These are phyloP conservation scores for Candida fluviatilis DNA, from an alignment of 805 yeast genomes.

Conservation along the genomic window DNA sequence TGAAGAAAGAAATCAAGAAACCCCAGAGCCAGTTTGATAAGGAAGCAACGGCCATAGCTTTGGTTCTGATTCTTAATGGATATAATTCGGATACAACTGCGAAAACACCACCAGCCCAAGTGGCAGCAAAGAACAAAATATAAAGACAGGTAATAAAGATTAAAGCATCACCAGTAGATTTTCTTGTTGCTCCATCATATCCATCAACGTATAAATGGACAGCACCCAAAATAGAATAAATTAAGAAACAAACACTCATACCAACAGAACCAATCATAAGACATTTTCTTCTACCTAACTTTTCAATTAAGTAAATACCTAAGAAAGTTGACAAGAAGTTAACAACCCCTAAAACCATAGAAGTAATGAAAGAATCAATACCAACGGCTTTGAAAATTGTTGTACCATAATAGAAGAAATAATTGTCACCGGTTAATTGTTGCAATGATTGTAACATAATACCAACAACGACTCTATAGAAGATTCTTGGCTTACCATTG, in stretches of 20 bases:
- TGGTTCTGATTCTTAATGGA: slow-evolving; percentile 61
- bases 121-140: slow-evolving; percentile 63
- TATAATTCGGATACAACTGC: slow-evolving; percentile 65
- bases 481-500: slow-evolving; percentile 60
- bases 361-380: slow-evolving; percentile 52
- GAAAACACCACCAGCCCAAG: slow-evolving; percentile 74
- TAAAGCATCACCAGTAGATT: slow-evolving; percentile 59
- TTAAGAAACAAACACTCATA: slow-evolving; percentile 53
- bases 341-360: slow-evolving; percentile 50
- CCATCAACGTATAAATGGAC: slow-evolving; percentile 40
- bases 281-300: slow-evolving; percentile 46
- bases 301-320: slow-evolving; percentile 48
- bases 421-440: slow-evolving; percentile 60
- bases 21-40: slow-evolving; percentile 66
- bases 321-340: slow-evolving; percentile 54
- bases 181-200: slow-evolving; percentile 34
- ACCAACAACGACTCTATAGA: slow-evolving; percentile 54
- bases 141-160: slow-evolving; percentile 61
- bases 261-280: slow-evolving; percentile 41
- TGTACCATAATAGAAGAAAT: slow-evolving; percentile 60
- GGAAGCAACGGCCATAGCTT: slow-evolving; percentile 61
- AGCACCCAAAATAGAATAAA: slow-evolving; percentile 60
- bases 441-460: slow-evolving; percentile 55
- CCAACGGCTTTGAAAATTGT: slow-evolving; percentile 52
- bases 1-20: slow-evolving; percentile 58